Evolutionary conservation across 257 asterid species (phyloP).

Genomic region (Plantago major): DNA sequence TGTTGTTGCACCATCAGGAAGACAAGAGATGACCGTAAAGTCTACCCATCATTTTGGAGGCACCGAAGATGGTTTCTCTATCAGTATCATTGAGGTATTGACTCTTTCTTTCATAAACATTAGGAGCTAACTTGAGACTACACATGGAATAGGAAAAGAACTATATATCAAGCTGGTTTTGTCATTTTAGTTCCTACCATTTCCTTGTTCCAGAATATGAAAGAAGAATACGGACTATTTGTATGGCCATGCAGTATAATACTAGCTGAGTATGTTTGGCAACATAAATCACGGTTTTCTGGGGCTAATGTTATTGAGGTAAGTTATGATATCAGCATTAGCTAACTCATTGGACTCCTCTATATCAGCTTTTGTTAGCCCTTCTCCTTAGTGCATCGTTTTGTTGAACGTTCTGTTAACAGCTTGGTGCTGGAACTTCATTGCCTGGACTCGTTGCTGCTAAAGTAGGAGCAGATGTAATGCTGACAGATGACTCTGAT

Average conservation of each 20-base stretch:
- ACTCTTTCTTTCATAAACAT: slow-evolving; percentile 9
- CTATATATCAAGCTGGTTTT: background rate
- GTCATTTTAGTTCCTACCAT: slow-evolving; percentile 1
- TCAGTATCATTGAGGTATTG: slow-evolving; percentile 61
- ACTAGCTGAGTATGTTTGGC: slow-evolving; percentile 96
- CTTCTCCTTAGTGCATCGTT: slow-evolving; percentile 15
- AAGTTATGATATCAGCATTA: background rate
- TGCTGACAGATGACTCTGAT: slow-evolving; percentile 60
- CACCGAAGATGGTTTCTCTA: slow-evolving; percentile 42
- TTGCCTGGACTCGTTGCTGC: slow-evolving; percentile 96
- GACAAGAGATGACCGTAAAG: slow-evolving; percentile 45
- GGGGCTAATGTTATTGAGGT: slow-evolving; percentile 81
- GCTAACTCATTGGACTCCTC: background rate
- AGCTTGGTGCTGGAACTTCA: slow-evolving; percentile 98
- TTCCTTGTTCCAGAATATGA: slow-evolving; percentile 54
- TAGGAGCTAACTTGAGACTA: background rate
- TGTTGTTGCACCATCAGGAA: slow-evolving; percentile 21
- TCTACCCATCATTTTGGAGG: slow-evolving; percentile 57
- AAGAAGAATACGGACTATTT: slow-evolving; percentile 89
- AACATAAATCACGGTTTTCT: slow-evolving; percentile 63
- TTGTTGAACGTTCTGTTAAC: slow-evolving; percentile 14
- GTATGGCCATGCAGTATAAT: slow-evolving; percentile 92
- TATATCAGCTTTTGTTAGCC: background rate
- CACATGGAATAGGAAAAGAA: background rate
- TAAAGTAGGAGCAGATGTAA: slow-evolving; percentile 80